phyloP scores from a whole-genome alignment of 164 flowering plant genomes.

The Amborella trichopoda region DNA sequence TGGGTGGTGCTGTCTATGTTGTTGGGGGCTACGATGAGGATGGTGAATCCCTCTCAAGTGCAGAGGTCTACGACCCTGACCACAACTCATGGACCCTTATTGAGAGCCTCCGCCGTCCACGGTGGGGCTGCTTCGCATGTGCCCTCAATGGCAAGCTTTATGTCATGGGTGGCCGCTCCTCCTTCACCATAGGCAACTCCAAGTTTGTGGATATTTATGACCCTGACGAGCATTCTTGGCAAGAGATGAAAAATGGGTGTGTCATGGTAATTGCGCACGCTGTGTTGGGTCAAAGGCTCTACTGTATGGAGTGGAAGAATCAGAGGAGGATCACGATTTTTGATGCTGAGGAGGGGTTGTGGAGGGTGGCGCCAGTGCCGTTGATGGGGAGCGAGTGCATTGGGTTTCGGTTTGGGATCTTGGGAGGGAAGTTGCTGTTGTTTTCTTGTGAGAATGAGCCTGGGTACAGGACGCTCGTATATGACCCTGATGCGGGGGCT shows the following conservation, averaged over 20 bases:
- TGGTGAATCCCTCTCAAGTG: constrained; percentile 72
- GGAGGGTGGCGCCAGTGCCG: constrained; percentile 79
- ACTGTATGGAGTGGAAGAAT: constrained; percentile 95
- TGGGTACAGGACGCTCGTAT: constrained; percentile 28
- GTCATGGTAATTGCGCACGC: constrained; percentile 98
- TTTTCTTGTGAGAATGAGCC: constrained; percentile 50
- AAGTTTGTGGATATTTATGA: constrained; percentile 68
- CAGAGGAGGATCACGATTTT: constrained; percentile 63
- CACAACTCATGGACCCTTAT: constrained; percentile 57
- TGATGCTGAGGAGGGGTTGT: constrained; percentile 47
- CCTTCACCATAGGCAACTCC: constrained; percentile 85
- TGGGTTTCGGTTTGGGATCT: constrained; percentile 67
- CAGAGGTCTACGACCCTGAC: constrained; percentile 76
- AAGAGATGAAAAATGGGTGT: constrained; percentile 84
- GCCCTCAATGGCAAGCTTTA: constrained; percentile 77
- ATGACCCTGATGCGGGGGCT: constrained; percentile 68
- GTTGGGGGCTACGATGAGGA: constrained; percentile 80
- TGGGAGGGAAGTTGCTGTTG: constrained; percentile 65
- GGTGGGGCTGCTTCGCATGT: constrained; percentile 86
- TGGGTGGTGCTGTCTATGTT: constrained; percentile 63
- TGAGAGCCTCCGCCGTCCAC: constrained; percentile 73
- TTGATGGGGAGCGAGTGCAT: constrained; percentile 65
- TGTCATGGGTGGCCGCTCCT: constrained; percentile 93
- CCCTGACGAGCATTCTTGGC: constrained; percentile 59
- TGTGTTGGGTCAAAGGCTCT: constrained; percentile 61